These are phyloP conservation scores for Nicotiana paniculata DNA, from an alignment of 257 asterid species.

Conservation along the genomic window DNA sequence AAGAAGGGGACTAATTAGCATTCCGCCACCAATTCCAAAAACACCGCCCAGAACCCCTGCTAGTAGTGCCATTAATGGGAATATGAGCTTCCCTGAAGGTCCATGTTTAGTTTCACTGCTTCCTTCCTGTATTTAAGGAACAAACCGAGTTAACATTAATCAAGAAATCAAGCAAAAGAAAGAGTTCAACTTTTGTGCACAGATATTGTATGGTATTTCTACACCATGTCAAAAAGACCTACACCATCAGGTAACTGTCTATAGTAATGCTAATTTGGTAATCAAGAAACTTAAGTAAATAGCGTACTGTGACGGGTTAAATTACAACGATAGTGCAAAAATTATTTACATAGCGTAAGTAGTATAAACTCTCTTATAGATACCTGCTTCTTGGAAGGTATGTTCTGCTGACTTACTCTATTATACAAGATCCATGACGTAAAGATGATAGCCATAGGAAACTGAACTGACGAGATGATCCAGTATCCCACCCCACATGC, in stretches of 20 bases:
- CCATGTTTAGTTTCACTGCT: slow-evolving; percentile 11
- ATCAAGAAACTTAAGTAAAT: too few relatives aligned
- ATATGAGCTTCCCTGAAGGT: slow-evolving; percentile 27
- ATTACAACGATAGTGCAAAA: too few relatives aligned
- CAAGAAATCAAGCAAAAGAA: not conserved
- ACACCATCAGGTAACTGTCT: too few relatives aligned
- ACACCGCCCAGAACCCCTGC: slow-evolving; percentile 84
- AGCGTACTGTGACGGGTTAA: too few relatives aligned
- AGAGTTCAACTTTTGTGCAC: too few relatives aligned
- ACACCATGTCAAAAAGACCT: too few relatives aligned
- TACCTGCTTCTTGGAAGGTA: slow-evolving; percentile 38
- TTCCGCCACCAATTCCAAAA: slow-evolving; percentile 95
- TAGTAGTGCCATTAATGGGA: slow-evolving; percentile 75
- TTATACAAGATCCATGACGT: slow-evolving; percentile 47
- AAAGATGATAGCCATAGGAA: slow-evolving; percentile 63
- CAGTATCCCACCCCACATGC: slow-evolving; percentile 80
- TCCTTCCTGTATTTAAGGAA: slow-evolving; percentile 28
- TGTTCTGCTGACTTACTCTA: slow-evolving; percentile 12
- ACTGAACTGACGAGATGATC: slow-evolving; percentile 63
- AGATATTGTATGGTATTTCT: too few relatives aligned
- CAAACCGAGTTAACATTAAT: too few relatives aligned
- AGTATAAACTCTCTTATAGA: not conserved
- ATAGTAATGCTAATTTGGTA: too few relatives aligned
- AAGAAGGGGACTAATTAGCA: slow-evolving; percentile 83
- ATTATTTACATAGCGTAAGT: too few relatives aligned